Percentiles rank a stretch among this genome's conserved stretches.
phyloP scores from a whole-genome alignment of 768 basidiomycete species.

The Rubroboletus satanas region DNA sequence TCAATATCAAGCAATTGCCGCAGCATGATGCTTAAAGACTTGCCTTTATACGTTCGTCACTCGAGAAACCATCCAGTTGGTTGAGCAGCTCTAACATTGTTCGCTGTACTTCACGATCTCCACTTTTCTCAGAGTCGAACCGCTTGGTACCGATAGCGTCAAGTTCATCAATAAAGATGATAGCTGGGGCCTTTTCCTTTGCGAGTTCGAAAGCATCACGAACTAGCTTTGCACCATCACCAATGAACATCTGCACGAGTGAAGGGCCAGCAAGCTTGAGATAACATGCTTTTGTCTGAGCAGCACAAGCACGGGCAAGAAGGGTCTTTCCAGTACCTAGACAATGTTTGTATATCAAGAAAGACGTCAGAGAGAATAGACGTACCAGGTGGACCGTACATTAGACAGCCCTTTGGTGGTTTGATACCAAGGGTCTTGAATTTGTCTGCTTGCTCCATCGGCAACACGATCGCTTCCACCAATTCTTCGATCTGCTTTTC shows the following conservation, averaged over 20 bases:
- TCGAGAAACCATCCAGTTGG: conserved; percentile 96
- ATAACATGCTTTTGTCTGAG: conserved; percentile 96
- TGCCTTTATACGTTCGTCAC: conserved; percentile 96
- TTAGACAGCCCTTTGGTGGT: conserved; percentile 95
- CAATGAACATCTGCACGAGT: conserved; percentile 99
- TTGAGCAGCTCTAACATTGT: conserved; percentile 99
- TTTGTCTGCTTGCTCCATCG: conserved; percentile 98
- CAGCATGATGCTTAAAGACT: conserved; percentile 1
- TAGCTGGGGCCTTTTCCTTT: conserved; percentile 97
- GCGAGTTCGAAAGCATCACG: conserved; percentile 98
- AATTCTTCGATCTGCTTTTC: conserved; percentile 99
- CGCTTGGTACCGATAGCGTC: conserved; percentile 99
- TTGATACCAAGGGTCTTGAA: conserved; percentile 98
- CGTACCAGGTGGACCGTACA: conserved; percentile 97
- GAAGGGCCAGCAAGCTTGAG: conserved; percentile 97
- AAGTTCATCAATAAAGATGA: conserved; percentile 97
- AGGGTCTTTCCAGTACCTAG: conserved; percentile 95
- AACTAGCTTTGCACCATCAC: conserved; percentile 98
- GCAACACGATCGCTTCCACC: conserved; percentile 95
- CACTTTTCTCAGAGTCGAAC: conserved; percentile 98
- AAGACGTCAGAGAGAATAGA: neutral
- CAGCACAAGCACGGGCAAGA: conserved; percentile 95
- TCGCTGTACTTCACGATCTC: conserved; percentile 98
- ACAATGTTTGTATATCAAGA: neutral
- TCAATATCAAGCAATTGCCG: neutral